A percentile compares a stretch with the other conserved stretches of the same genome.
phyloP scores from a whole-genome alignment of 805 yeast genomes.

The Wickerhamomyces alni region DNA sequence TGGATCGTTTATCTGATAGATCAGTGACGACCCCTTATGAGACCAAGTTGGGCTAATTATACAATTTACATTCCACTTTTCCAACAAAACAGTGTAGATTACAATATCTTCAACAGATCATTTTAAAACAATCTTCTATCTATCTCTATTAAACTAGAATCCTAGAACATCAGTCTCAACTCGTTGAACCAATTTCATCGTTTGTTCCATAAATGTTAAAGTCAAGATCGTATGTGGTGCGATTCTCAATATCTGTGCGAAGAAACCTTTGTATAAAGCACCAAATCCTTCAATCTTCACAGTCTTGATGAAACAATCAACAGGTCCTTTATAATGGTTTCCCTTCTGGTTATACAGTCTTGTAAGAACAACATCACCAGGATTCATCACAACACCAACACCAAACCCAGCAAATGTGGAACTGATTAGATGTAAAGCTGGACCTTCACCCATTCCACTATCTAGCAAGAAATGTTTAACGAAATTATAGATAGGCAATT shows the following conservation, averaged over 20 bases:
- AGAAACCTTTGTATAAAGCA: constrained; percentile 92
- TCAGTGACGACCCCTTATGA: no score
- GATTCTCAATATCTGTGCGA: constrained; percentile 85
- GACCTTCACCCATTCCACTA: constrained; percentile 52
- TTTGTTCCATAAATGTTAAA: constrained; percentile 92
- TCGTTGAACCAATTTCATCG: constrained; percentile 56
- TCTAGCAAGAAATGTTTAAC: constrained; percentile 59
- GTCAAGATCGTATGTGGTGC: constrained; percentile 94
- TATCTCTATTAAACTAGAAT: neutral
- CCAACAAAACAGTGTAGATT: no score
- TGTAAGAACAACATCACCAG: constrained; percentile 93
- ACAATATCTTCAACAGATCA: no score
- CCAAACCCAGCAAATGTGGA: constrained; percentile 83
- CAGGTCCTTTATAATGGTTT: constrained; percentile 73
- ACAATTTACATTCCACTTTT: no score
- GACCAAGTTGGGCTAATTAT: no score
- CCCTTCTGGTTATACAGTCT: constrained; percentile 95
- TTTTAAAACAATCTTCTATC: neutral
- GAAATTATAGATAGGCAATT: constrained; percentile 82
- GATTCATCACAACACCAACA: constrained; percentile 93
- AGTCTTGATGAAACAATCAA: constrained; percentile 86
- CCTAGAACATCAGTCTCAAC: constrained; percentile 22
- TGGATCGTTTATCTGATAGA: no score
- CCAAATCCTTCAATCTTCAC: constrained; percentile 73
- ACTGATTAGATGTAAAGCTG: constrained; percentile 65